phyloP scores from a whole-genome alignment of 345 rosid species.

The Xanthoceras sorbifolium region DNA sequence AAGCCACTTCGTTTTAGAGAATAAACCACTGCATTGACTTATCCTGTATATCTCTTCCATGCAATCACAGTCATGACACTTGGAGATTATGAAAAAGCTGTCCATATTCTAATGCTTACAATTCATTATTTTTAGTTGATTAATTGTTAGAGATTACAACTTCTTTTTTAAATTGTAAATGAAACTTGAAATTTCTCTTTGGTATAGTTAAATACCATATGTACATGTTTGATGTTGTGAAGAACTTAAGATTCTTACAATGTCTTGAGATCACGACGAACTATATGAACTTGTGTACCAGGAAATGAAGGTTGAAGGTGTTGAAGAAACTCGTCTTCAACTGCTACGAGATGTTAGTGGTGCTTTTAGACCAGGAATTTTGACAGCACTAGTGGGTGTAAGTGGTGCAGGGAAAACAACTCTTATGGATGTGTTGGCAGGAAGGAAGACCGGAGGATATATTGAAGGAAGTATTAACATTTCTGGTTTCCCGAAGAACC shows the following conservation, averaged over 20 bases:
- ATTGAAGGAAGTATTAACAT: conserved; percentile 69
- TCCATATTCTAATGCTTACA: too few relatives aligned
- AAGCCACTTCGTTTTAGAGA: too few relatives aligned
- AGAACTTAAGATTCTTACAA: not conserved
- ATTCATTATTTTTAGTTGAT: too few relatives aligned
- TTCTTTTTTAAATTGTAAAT: too few relatives aligned
- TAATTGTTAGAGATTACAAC: too few relatives aligned
- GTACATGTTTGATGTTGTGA: not conserved
- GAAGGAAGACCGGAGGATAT: conserved; percentile 87
- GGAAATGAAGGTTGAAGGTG: conserved; percentile 83
- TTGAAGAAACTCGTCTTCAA: conserved; percentile 68
- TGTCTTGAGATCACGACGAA: conserved; percentile 2
- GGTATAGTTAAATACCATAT: too few relatives aligned
- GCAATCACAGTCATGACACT: too few relatives aligned
- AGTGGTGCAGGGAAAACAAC: conserved; percentile 98
- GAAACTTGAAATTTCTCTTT: too few relatives aligned
- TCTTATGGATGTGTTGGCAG: conserved; percentile 88
- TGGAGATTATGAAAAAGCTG: too few relatives aligned
- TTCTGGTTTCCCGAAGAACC: conserved; percentile 90
- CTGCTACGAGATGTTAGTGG: conserved; percentile 72
- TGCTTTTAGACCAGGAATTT: conserved; percentile 75
- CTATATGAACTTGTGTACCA: conserved; percentile 30
- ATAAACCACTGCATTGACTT: too few relatives aligned
- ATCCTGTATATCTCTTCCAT: too few relatives aligned
- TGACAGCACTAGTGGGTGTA: conserved; percentile 88